Percentiles rank a stretch among this genome's conserved stretches.
These are phyloP conservation scores for Saitozyma sp. DNA, from an alignment of 768 basidiomycete genomes.

Conservation along the genomic window DNA sequence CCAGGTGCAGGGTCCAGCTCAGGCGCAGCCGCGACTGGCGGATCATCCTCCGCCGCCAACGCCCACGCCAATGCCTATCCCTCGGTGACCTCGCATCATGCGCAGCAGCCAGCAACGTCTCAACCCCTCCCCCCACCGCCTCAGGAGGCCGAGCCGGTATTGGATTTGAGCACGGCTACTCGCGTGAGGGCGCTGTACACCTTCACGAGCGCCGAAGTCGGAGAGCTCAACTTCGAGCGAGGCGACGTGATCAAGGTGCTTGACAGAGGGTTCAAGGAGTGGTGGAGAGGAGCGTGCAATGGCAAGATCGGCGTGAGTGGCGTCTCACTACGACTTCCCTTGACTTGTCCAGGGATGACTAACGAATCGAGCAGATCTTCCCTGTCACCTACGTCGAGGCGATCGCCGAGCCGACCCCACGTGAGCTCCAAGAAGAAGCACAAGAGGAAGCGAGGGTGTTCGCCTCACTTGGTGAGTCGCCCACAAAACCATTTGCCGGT, in stretches of 20 bases:
- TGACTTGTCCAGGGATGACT: not conserved
- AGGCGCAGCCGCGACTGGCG: conserved; percentile 11
- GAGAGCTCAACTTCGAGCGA: conserved; percentile 86
- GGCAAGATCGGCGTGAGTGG: conserved; percentile 64
- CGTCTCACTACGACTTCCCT: not conserved
- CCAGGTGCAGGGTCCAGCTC: conserved; percentile 23
- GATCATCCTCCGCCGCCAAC: conserved; percentile 12
- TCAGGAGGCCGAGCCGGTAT: conserved; percentile 43
- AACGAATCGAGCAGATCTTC: conserved; percentile 62
- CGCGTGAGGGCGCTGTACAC: conserved; percentile 85
- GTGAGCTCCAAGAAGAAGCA: conserved; percentile 75
- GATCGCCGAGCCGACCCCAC: conserved; percentile 75
- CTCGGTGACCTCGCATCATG: conserved; percentile 11
- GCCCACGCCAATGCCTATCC: conserved; percentile 49
- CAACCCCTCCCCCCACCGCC: conserved; percentile 14
- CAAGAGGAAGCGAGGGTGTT: conserved; percentile 88
- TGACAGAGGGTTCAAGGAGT: conserved; percentile 89
- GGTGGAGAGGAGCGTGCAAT: conserved; percentile 92
- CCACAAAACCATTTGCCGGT: not conserved
- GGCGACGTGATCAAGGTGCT: conserved; percentile 95
- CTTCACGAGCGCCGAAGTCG: conserved; percentile 81
- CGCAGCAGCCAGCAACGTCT: conserved; percentile 5
- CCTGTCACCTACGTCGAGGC: conserved; percentile 85
- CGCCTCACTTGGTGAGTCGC: conserved; percentile 52
- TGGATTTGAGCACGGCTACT: conserved; percentile 61